These are phyloP conservation scores for Colletotrichum sp. DNA, from an alignment of 2,329 filamentous ascomycete species.

Conservation along the genomic window DNA sequence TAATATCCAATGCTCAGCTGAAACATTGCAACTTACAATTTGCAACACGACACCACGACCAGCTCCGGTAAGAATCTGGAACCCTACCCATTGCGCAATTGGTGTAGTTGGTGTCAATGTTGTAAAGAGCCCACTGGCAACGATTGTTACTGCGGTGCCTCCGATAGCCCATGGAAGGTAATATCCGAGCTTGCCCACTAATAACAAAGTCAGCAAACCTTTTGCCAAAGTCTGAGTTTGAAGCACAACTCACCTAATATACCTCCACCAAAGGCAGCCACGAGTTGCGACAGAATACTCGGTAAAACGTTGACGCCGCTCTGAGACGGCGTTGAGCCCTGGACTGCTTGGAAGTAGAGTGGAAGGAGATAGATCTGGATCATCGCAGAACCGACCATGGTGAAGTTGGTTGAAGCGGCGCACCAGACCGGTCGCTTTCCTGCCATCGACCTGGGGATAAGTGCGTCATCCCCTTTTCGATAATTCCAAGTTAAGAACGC, in stretches of 20 bases:
- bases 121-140: slow-evolving; percentile 20
- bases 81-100: slow-evolving; percentile 15
- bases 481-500: slow-evolving; percentile 28
- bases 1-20: slow-evolving; percentile 6
- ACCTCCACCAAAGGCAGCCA: slow-evolving; percentile 25
- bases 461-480: slow-evolving; percentile 26
- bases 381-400: slow-evolving; percentile 1
- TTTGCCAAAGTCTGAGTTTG: not conserved
- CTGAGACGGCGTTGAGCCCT: slow-evolving; percentile 27
- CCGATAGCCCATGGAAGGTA: slow-evolving; percentile 21
- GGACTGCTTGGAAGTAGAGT: slow-evolving; percentile 39
- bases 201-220: not conserved
- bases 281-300: slow-evolving; percentile 28
- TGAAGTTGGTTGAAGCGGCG: slow-evolving; percentile 45
- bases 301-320: slow-evolving; percentile 39
- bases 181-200: slow-evolving; percentile 20
- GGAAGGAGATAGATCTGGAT: slow-evolving; percentile 33
- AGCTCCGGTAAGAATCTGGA: slow-evolving; percentile 20
- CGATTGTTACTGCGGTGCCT: slow-evolving; percentile 4
- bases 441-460: slow-evolving; percentile 27
- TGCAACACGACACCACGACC: slow-evolving; percentile 19
- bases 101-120: slow-evolving; percentile 17
- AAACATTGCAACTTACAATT: slow-evolving; percentile 37
- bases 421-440: slow-evolving; percentile 27
- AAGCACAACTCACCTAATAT: slow-evolving; percentile 24